Conservation (phyloP, 805 yeast species). For the Torulaspora quercuum region DNA sequence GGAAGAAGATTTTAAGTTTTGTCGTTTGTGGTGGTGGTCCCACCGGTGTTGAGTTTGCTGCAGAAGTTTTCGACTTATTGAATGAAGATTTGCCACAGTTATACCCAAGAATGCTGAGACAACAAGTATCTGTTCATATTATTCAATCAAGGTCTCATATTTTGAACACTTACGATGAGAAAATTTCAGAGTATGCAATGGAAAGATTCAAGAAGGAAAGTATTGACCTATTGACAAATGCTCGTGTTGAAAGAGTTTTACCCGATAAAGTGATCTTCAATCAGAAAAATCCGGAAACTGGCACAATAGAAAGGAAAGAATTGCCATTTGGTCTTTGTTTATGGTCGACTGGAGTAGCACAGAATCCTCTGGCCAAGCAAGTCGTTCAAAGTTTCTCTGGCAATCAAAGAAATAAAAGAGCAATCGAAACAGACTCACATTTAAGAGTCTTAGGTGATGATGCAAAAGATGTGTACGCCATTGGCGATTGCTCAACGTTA, state of each 20-base stretch:
- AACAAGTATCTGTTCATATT: constrained; percentile 61
- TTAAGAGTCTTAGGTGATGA: constrained; percentile 67
- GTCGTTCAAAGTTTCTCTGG: constrained; percentile 48
- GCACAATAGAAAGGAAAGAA: constrained; percentile 41
- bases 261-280: constrained; percentile 57
- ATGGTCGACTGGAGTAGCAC: constrained; percentile 77
- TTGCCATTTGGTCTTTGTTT: constrained; percentile 65
- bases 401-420: constrained; percentile 58
- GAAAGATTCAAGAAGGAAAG: constrained; percentile 59
- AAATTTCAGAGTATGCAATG: constrained; percentile 62
- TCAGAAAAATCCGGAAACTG: constrained; percentile 45
- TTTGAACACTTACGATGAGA: constrained; percentile 64
- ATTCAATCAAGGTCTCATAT: constrained; percentile 67
- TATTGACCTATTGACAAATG: constrained; percentile 59
- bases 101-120: constrained; percentile 59
- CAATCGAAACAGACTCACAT: constrained; percentile 75
- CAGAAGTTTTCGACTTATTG: constrained; percentile 62
- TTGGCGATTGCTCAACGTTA: constrained; percentile 69
- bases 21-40: constrained; percentile 77
- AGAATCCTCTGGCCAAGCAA: constrained; percentile 56
- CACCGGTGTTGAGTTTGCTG: constrained; percentile 72
- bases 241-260: constrained; percentile 57
- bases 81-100: constrained; percentile 58
- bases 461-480: constrained; percentile 62
- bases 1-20: constrained; percentile 56